These are phyloP conservation scores for Bacidia rubella DNA, from an alignment of 495 filamentous ascomycete species.

Conservation along the genomic window DNA sequence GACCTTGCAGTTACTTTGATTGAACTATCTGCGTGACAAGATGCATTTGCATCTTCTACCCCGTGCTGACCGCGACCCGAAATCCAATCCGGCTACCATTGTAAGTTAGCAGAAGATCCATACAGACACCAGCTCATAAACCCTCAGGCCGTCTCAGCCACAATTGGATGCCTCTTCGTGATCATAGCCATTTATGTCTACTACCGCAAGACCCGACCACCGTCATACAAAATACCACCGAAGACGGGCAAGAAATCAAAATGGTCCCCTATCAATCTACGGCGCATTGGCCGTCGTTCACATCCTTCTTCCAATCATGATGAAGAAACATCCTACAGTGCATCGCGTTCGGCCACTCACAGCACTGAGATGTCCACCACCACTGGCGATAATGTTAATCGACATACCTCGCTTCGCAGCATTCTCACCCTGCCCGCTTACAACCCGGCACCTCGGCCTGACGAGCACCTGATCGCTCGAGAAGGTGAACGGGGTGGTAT, in stretches of 20 bases:
- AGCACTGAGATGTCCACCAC: constrained; percentile 18
- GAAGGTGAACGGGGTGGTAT: constrained; percentile 89
- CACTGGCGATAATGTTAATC: constrained; percentile 19
- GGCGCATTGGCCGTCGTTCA: constrained; percentile 5
- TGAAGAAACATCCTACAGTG: constrained; percentile 14
- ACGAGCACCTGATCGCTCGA: constrained; percentile 74
- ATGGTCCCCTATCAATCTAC: constrained; percentile 7
- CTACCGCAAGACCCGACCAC: constrained; percentile 7
- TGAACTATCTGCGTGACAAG: not conserved
- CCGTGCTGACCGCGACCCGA: not conserved
- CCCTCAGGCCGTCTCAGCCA: constrained; percentile 10
- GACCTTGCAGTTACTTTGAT: too few relatives aligned
- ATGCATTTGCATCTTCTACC: not conserved
- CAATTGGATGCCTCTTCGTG: constrained; percentile 9
- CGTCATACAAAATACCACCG: constrained; percentile 10
- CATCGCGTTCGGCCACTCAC: constrained; percentile 10
- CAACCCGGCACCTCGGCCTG: constrained; percentile 49
- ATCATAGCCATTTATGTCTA: constrained; percentile 13
- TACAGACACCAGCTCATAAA: not conserved
- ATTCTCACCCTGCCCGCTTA: constrained; percentile 89
- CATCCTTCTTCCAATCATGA: constrained; percentile 7
- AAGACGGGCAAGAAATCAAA: not conserved
- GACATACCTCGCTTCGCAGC: constrained; percentile 52
- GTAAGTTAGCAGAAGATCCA: constrained; percentile 2
- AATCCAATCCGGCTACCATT: constrained; percentile 10